Evolutionary conservation across 139 green algal genomes (phyloP).

Genomic region (Tetradesmus obliquus): DNA sequence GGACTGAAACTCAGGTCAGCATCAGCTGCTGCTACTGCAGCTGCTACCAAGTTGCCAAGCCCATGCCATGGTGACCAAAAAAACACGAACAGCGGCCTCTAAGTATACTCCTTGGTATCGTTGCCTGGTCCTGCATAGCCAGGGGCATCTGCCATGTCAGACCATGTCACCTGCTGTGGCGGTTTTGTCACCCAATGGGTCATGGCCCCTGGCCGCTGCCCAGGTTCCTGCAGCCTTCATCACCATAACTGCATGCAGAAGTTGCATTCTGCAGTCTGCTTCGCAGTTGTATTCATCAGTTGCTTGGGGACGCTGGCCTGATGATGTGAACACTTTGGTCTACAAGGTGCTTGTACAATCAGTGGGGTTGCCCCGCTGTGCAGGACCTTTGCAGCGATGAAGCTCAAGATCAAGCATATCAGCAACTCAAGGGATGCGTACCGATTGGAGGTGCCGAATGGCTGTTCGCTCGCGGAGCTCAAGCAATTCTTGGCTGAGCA

Average conservation of each 20-base stretch:
- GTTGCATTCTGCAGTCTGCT: too few relatives aligned
- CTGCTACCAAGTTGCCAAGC: too few relatives aligned
- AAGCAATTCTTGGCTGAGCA: neutral
- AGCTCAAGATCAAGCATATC: slow-evolving; percentile 7
- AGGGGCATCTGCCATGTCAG: neutral
- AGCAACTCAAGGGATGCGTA: neutral
- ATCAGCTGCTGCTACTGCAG: neutral
- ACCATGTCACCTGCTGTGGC: neutral
- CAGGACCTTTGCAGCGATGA: neutral
- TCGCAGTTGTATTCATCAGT: neutral
- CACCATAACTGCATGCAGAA: neutral
- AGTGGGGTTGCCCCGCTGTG: too few relatives aligned
- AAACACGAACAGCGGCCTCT: too few relatives aligned
- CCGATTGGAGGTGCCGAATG: neutral
- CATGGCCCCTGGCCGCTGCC: too few relatives aligned
- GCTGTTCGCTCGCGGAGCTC: neutral
- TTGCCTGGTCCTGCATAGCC: neutral
- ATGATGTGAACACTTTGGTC: neutral
- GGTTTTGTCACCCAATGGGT: neutral
- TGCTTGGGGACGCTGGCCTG: neutral
- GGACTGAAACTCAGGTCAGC: neutral
- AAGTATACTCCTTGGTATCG: too few relatives aligned
- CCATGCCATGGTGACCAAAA: too few relatives aligned
- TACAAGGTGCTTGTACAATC: too few relatives aligned
- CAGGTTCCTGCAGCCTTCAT: neutral